These are phyloP conservation scores for Ceratobasidium sp. DNA, from an alignment of 1,284 basidiomycete species.

Conservation along the genomic window DNA sequence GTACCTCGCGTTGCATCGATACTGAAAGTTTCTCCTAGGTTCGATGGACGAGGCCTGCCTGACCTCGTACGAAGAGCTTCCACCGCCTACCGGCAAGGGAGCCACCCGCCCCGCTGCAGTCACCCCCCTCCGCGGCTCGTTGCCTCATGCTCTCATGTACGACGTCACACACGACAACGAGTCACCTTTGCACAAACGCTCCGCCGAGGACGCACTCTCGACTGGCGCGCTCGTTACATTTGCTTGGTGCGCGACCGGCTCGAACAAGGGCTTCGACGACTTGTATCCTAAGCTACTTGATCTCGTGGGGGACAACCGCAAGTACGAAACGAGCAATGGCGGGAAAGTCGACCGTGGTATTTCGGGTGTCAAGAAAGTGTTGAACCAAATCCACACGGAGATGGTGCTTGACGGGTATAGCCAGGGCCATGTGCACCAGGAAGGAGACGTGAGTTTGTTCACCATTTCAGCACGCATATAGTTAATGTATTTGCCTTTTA, in stretches of 20 bases:
- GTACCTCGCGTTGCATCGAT: conserved; percentile 3
- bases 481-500: conserved; percentile 53
- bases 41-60: conserved; percentile 92
- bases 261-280: conserved; percentile 95
- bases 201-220: conserved; percentile 91
- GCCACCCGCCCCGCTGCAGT: conserved; percentile 77
- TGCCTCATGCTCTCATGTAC: conserved; percentile 91
- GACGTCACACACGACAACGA: conserved; percentile 98
- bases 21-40: conserved; percentile 59
- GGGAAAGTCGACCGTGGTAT: conserved; percentile 73
- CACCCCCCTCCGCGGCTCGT: conserved; percentile 82
- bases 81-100: conserved; percentile 77
- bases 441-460: conserved; percentile 78
- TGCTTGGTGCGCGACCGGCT: conserved; percentile 85
- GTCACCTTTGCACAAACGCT: conserved; percentile 85
- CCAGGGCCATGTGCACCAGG: conserved; percentile 95
- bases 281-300: conserved; percentile 92
- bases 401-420: conserved; percentile 84
- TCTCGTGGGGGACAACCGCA: conserved; percentile 83
- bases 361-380: conserved; percentile 79
- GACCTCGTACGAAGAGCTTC: conserved; percentile 77
- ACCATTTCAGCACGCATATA: conserved; percentile 2
- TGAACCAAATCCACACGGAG: conserved; percentile 89
- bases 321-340: conserved; percentile 71
- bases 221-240: conserved; percentile 91